These are phyloP conservation scores for Beta vulgaris DNA, from an alignment of 148 eudicot genomes.

Conservation along the genomic window DNA sequence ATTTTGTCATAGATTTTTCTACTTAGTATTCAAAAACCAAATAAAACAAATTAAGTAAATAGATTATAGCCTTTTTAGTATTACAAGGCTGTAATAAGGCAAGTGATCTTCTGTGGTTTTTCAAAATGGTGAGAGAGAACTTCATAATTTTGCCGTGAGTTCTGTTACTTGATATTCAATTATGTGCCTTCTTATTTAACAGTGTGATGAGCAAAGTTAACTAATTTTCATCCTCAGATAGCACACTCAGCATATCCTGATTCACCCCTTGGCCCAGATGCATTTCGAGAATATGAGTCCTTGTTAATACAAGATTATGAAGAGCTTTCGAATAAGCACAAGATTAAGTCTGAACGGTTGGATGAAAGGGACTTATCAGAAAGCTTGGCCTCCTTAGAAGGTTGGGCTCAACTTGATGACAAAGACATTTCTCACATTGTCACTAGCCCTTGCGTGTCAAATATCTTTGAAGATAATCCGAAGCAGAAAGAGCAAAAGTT, in stretches of 20 bases:
- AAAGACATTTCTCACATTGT: conserved; percentile 41
- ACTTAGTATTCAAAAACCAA: background rate
- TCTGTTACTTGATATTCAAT: conserved; percentile 7
- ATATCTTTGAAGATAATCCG: conserved; percentile 33
- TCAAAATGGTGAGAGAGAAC: background rate
- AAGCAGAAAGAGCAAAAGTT: conserved; percentile 38
- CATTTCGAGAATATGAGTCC: conserved; percentile 84
- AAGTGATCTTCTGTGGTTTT: background rate
- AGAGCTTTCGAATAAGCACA: conserved; percentile 56
- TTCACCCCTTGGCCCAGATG: conserved; percentile 97
- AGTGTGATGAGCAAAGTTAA: background rate
- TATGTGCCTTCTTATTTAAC: background rate
- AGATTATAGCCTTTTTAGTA: background rate
- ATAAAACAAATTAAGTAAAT: background rate
- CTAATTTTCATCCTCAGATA: conserved; percentile 42
- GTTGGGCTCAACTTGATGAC: conserved; percentile 61
- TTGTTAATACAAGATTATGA: conserved; percentile 90
- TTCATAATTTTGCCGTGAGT: background rate
- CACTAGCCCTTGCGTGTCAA: conserved; percentile 39
- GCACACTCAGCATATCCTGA: conserved; percentile 94
- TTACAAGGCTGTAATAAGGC: background rate
- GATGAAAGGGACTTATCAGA: conserved; percentile 29
- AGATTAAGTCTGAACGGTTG: conserved; percentile 23
- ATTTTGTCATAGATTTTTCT: background rate
- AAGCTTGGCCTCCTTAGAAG: conserved; percentile 45